phyloP scores from a whole-genome alignment of 164 flowering plant species.

The Tinospora cordifolia region DNA sequence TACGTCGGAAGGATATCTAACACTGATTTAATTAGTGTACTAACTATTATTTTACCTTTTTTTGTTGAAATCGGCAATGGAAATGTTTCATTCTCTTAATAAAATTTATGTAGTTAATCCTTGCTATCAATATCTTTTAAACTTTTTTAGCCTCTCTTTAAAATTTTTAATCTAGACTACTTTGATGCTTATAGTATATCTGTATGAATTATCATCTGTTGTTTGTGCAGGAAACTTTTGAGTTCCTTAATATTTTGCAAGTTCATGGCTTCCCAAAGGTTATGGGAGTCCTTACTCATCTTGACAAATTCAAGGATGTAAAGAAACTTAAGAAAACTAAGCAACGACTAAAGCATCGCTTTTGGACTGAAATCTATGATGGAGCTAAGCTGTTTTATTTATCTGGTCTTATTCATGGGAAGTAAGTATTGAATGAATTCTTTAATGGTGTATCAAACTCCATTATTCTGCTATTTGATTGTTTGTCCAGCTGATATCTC shows the following conservation, averaged over 20 bases:
- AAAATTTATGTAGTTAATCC: too few species aligned
- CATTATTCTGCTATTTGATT: neutral
- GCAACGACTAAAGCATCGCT: constrained; percentile 89
- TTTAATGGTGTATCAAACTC: neutral
- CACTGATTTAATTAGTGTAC: too few species aligned
- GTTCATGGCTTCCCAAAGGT: constrained; percentile 91
- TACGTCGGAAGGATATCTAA: too few species aligned
- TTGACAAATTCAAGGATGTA: constrained; percentile 86
- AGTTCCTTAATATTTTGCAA: constrained; percentile 89
- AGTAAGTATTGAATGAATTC: constrained; percentile 39
- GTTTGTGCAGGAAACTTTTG: constrained; percentile 80
- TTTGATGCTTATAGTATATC: neutral
- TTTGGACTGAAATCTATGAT: constrained; percentile 90
- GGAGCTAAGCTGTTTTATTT: constrained; percentile 95
- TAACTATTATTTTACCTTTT: too few species aligned
- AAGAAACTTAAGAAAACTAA: constrained; percentile 85
- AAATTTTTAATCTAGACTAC: neutral
- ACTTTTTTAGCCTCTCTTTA: neutral
- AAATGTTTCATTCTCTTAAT: too few species aligned
- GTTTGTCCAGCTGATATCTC: neutral
- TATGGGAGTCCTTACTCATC: constrained; percentile 98
- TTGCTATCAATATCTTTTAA: neutral
- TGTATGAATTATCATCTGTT: neutral
- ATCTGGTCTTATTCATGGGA: constrained; percentile 90
- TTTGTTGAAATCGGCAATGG: too few species aligned